Evolutionary conservation across 75 land plant species (phyloP), one percentile per base, ranked within the genome.

Genomic region (Pseudotsuga menziesii): DNA sequence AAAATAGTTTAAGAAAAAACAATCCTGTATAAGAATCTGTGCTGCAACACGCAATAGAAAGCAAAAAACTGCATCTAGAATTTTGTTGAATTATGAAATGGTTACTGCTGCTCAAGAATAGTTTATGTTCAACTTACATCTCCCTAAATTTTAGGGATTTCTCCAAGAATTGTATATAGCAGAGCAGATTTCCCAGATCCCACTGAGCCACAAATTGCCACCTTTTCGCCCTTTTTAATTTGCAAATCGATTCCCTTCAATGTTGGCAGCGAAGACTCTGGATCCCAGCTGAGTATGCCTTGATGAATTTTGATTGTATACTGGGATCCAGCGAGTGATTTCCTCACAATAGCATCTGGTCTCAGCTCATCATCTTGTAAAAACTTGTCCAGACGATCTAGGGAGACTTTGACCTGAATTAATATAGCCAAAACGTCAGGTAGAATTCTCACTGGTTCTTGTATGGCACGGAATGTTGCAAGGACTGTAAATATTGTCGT

Each of bases 161-260:
- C 96, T 7, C 94, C 92, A 20, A 94, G 88, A 44, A 94, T 82
- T 4, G 91, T 80, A 69, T 58, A 56, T 20, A 94, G 54, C 9
- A 93, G 78, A 13, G 93, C 83, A 74, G 93, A 89, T 77, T 94
- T 94, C 26, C 94, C 94, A 11, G 92, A 70, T 39, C 97, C 97
- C 58, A 94, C 94, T 16, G 83, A 75, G 4, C 97, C 97, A 80
- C 92, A 89, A 22, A 91, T 58, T 0, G 97, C 97, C n/a, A 90
- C 44, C 74, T 87, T 88, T 78, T 93, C 64, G 4, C 92, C 92
- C 23, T 57, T 61, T 44, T 78, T 81, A 56, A 91, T 76, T 12
- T 76, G 74, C 63, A 96, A 41, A 58, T 79, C 80, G 14, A 93
- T 72, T 3, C 77, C 75, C 67, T 57, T 83, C 72, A 96, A 54